These are phyloP conservation scores for Fagus crenata DNA, from an alignment of 306 rosid species.

Conservation along the genomic window DNA sequence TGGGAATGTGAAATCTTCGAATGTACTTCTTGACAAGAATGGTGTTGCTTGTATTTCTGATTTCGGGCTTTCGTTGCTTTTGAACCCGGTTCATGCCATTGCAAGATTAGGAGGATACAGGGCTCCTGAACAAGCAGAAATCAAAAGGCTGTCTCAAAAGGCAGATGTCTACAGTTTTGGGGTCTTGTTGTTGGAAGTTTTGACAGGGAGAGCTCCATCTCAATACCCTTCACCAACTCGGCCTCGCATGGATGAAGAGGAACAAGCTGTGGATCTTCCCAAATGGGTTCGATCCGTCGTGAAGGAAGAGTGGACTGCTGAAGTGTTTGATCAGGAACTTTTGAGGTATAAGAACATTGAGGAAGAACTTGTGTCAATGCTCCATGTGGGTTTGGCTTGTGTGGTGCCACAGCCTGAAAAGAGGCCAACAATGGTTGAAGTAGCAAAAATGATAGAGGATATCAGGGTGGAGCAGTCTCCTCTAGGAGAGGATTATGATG, in stretches of 20 bases:
- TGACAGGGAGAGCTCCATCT: slow-evolving; percentile 81
- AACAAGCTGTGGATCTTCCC: slow-evolving; percentile 63
- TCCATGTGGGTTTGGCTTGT: slow-evolving; percentile 86
- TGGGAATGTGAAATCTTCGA: slow-evolving; percentile 89
- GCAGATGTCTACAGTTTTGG: slow-evolving; percentile 93
- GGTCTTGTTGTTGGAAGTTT: slow-evolving; percentile 77
- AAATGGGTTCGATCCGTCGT: slow-evolving; percentile 94
- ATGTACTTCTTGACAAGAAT: slow-evolving; percentile 87
- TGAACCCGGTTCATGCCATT: slow-evolving; percentile 90
- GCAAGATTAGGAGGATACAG: slow-evolving; percentile 90
- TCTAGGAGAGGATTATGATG: slow-evolving; percentile 85
- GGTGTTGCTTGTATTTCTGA: slow-evolving; percentile 93
- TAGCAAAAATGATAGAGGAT: slow-evolving; percentile 83
- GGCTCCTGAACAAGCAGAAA: slow-evolving; percentile 84
- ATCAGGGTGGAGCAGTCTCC: slow-evolving; percentile 97
- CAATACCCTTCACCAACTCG: slow-evolving; percentile 63
- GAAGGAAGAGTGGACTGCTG: slow-evolving; percentile 98
- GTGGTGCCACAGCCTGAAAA: slow-evolving; percentile 70
- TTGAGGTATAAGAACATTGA: slow-evolving; percentile 93
- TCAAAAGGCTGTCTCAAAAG: slow-evolving; percentile 73
- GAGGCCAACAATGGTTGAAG: slow-evolving; percentile 89
- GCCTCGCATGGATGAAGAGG: slow-evolving; percentile 50
- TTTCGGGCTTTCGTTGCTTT: slow-evolving; percentile 73
- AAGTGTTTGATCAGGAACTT: slow-evolving; percentile 92
- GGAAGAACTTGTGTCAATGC: slow-evolving; percentile 94